A percentile compares a stretch with the other conserved stretches of the same genome.
Conservation (phyloP, 2,329 filamentous ascomycete genomes). For the Cercospora berteroae region DNA sequence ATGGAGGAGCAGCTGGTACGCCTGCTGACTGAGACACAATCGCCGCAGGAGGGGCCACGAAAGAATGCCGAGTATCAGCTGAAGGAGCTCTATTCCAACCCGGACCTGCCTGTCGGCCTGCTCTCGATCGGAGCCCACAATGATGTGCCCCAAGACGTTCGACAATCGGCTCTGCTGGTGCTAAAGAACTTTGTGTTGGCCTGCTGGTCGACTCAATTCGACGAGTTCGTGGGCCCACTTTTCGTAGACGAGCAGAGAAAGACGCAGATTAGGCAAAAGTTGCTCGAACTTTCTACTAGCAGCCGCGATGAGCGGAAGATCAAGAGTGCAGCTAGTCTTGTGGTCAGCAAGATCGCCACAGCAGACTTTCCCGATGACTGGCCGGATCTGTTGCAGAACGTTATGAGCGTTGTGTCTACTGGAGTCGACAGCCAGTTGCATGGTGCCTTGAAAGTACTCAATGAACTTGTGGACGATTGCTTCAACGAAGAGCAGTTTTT, state of each 20-base stretch:
- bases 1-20: constrained; percentile 94
- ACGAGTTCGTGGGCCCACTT: constrained; percentile 66
- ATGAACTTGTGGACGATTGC: constrained; percentile 88
- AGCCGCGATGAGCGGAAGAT: constrained; percentile 77
- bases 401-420: constrained; percentile 73
- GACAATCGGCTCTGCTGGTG: constrained; percentile 77
- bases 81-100: constrained; percentile 64
- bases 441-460: constrained; percentile 82
- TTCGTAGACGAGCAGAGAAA: constrained; percentile 70
- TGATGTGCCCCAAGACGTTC: constrained; percentile 69
- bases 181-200: constrained; percentile 80
- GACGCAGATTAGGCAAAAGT: constrained; percentile 65
- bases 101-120: constrained; percentile 74
- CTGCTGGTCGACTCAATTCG: constrained; percentile 76
- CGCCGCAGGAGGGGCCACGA: constrained; percentile 69
- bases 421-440: constrained; percentile 80
- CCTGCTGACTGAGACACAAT: constrained; percentile 84
- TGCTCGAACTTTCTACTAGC: constrained; percentile 75
- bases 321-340: constrained; percentile 81
- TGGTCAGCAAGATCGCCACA: constrained; percentile 90
- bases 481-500: constrained; percentile 96
- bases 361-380: constrained; percentile 93
- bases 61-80: constrained; percentile 85
- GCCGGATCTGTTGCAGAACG: constrained; percentile 79
- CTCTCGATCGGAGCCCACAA: constrained; percentile 76